Base-by-base conservation (phyloP, 176 grass and related monocot species). In the Eragrostis nindensis region DNA sequence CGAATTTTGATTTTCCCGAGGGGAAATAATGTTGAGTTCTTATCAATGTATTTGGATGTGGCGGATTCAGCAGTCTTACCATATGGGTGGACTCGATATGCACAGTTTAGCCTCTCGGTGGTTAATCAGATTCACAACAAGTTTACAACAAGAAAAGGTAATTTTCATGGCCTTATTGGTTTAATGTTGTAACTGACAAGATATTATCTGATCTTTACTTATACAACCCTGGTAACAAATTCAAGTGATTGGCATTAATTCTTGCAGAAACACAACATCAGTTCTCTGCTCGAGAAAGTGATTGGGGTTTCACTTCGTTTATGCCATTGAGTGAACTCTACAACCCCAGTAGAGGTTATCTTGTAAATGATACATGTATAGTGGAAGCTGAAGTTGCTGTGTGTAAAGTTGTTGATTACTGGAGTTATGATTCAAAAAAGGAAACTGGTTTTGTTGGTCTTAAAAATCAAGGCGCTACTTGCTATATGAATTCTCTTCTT, bases 401-500 rank as follows among this genome's bases (percentile, higher is more conserved):
- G 10, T 92, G 93, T 91, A 93, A 84, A 73, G 76, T 96, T 77
- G 90, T 91, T 82, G 97, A 99, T 72, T 99, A 99, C 71, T 95
- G 93, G 93, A 96, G 88, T 82, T 93, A 99, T 75, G 97, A 96
- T 80, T 99, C 97, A 38, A 99, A 99, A 87, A 96, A 99, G 77
- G 93, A 99, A 88, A 99, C 97, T 26, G 93, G 97, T 63, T 99
- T 50, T 84, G 93, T 99, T 88, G 97, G 97, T 86, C 97, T 99
- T n/a, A 99, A 99, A 84, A 99, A 99, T 87, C 93, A 99, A 86
- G 97, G 97, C 60, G 97, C 97, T 68, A 99, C 97, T 57, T 99
- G 97, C 75, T 99, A 99, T 78, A 99, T 96, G 97, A 99, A 99
- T 72, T 99, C 97, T 79, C 97, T 99, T 87, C 92, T 99, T 76